Percentiles rank a stretch among this genome's conserved stretches.
phyloP scores from a whole-genome alignment of 129 eudicot species.

The Apium graveolens region DNA sequence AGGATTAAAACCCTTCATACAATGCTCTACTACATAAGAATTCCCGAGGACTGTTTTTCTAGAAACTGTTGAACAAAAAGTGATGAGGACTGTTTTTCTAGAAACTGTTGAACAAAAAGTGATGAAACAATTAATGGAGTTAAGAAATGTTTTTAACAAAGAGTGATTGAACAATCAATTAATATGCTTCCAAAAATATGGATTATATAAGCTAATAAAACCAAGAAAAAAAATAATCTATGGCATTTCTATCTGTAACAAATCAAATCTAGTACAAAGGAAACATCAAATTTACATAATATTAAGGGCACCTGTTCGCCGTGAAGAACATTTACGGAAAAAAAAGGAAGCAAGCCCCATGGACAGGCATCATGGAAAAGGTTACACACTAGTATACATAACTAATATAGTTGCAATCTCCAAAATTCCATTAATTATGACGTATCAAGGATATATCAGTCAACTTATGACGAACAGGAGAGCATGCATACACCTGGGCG shows the following conservation, averaged over 20 bases:
- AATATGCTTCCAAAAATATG: too few relatives aligned
- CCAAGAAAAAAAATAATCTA: neutral
- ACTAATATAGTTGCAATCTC: neutral
- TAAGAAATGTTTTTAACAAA: too few relatives aligned
- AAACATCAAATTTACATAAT: constrained; percentile 5
- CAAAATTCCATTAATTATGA: neutral
- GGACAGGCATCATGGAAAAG: neutral
- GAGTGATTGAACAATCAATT: too few relatives aligned
- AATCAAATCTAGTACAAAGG: too few relatives aligned
- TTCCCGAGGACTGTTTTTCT: too few relatives aligned
- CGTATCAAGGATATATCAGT: neutral
- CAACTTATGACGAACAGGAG: constrained; percentile 79
- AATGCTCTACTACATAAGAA: too few relatives aligned
- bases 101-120: too few relatives aligned
- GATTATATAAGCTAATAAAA: neutral
- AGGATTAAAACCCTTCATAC: too few relatives aligned
- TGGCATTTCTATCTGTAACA: too few relatives aligned
- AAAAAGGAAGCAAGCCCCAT: neutral
- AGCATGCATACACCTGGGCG: constrained; percentile 99
- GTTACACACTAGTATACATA: neutral
- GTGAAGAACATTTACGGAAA: too few relatives aligned
- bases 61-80: too few relatives aligned
- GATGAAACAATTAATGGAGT: neutral
- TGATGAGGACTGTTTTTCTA: too few relatives aligned
- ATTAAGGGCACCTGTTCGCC: neutral